Evolutionary conservation across 352 stramenopile genomes (phyloP), one percentile per base, ranked within the genome.

Genomic region (Pythium brassicae): DNA sequence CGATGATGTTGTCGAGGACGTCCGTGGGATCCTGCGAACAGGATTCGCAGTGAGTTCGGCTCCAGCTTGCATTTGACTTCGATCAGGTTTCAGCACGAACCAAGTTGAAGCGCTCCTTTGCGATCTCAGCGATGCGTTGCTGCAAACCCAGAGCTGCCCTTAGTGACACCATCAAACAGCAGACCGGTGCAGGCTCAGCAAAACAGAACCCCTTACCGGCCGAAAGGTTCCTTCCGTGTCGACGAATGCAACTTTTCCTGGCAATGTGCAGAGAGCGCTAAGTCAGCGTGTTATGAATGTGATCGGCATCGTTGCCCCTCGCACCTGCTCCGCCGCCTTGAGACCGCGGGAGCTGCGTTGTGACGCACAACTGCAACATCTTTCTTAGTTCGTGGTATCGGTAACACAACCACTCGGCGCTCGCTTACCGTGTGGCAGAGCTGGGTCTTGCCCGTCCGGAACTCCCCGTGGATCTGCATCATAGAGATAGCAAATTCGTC

Each of bases 401-500:
- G n/a, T n/a, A n/a, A n/a, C n/a, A n/a, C n/a, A n/a, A n/a, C n/a
- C n/a, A n/a, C n/a, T 40, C 5, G 3, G 35, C 35, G 26, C 7
- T 14, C 19, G 0, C 40, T 29, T 78, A 89, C 82, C 39, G 94
- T 98, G 65, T 97, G 93, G 40, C 86, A 94, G 19, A 98, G 71
- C 61, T 98, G 94, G 1, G 94, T 98, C 66, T 98, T 98, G 22
- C 94, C 94, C 19, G 94, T 98, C 19, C 94, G 75, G 61, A 97
- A 98, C 61, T 98, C 93, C 19, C 93, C 89, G 52, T 94, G 92
- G 54, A 96, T 74, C 86, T 97, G 14, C n/a, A n/a, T n/a, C n/a
- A n/a, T n/a, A n/a, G n/a, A n/a, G n/a, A n/a, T n/a, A n/a, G n/a
- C n/a, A n/a, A n/a, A n/a, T n/a, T n/a, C n/a, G n/a, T n/a, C n/a